Evolutionary conservation across 805 yeast species (phyloP), one percentile per base, ranked within the genome.

Genomic region (Cyberlindnera mycetangii): DNA sequence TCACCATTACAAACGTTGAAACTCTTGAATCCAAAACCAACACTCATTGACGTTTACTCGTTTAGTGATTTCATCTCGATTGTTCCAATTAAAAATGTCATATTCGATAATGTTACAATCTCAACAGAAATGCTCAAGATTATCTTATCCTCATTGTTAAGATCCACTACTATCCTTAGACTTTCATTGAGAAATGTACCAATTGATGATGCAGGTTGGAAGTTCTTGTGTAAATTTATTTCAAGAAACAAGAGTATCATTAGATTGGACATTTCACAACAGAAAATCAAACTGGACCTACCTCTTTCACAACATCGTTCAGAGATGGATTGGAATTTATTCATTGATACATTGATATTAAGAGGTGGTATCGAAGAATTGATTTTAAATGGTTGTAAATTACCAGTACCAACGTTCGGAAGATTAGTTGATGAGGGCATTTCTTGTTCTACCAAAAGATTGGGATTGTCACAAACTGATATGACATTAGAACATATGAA

Each of bases 11-110:
- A 87, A 6, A 60, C 78, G 4, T 62, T 90, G 45, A 88, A 84
- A 56, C 69, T 92, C 47, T 69, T 86, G 56, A 90, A 90, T 58
- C 95, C 96, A n/a, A 72, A 79, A 41, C 98, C 98, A 2, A 86
- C 97, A 0, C 68, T 88, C 69, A 82, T 92, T 51, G 98, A 90
- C 66, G 76, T 90, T 19, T 77, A 87, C 49, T 82, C 97, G 4
- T 88, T 92, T 63, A 79, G 95, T 11, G 98, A 90, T 64, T 92
- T 90, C 56, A 71, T 89, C 34, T 69, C 96, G 32, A 82, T 89
- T 45, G 93, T 92, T 0, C 96, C 97, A 0, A 76, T 90, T 25
- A 76, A 81, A 37, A 79, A 83, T 49, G 66, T 92, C 4, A 74
- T 85, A 0, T 72, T 92, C 45, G 97, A 90, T 65, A 92, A 93